Conservation (phyloP, 495 filamentous ascomycete genomes). For the Penicillium turbatum region DNA sequence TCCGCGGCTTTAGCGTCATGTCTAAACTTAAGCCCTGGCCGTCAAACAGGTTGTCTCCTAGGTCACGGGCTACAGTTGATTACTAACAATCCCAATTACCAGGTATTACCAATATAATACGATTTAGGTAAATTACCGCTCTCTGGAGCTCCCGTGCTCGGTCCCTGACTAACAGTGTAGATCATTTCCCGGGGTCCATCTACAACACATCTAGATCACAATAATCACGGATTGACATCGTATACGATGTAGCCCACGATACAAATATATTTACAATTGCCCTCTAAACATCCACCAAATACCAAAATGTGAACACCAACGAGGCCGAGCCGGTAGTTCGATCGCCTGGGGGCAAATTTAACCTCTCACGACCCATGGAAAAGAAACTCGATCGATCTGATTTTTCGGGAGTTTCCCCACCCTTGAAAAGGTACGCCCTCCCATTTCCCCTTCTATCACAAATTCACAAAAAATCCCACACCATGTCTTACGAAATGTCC, state of each 20-base stretch:
- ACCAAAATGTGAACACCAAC: not conserved
- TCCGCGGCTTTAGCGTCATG: not conserved
- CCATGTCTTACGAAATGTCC: constrained; percentile 60
- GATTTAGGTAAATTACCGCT: not conserved
- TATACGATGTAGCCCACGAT: not conserved
- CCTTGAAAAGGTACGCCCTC: not conserved
- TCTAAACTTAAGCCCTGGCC: not conserved
- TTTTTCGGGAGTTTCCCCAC: constrained; percentile 16
- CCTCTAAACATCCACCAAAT: not conserved
- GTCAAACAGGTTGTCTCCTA: not conserved
- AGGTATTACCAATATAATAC: not conserved
- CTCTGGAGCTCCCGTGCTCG: not conserved
- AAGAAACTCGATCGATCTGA: constrained; percentile 11
- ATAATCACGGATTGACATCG: not conserved
- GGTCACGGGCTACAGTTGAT: not conserved
- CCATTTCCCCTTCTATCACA: not conserved
- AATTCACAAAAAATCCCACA: constrained; percentile 6
- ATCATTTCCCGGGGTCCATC: not conserved
- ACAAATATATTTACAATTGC: not conserved
- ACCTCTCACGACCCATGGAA: not conserved
- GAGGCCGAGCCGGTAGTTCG: not conserved
- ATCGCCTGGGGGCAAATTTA: not conserved
- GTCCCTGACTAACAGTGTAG: not conserved
- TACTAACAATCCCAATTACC: not conserved
- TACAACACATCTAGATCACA: not conserved